Evolutionary conservation across 2,329 filamentous ascomycete species (phyloP).

Genomic region (Apiospora rasikravindrae): DNA sequence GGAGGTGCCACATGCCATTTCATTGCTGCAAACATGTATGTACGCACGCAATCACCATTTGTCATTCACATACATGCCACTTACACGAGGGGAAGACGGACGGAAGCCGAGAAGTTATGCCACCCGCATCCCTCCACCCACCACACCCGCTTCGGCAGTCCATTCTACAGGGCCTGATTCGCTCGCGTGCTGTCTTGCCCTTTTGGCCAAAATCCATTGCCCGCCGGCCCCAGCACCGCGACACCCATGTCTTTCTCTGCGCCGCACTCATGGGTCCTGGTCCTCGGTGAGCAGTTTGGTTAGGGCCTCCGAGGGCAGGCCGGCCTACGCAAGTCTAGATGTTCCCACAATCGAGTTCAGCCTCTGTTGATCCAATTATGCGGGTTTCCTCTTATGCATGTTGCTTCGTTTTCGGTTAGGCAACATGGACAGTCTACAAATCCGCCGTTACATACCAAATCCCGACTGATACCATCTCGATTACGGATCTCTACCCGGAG

Average conservation of each 20-base stretch:
- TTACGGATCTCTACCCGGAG: neutral
- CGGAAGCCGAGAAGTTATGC: neutral
- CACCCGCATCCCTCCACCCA: too few relatives aligned
- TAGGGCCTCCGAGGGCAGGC: neutral
- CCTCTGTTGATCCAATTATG: neutral
- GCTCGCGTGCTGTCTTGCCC: slow-evolving; percentile 1
- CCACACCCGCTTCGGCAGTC: neutral
- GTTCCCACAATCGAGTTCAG: neutral
- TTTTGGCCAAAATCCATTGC: neutral
- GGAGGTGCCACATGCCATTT: neutral
- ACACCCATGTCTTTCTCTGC: neutral
- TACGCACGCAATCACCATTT: neutral
- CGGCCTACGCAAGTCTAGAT: neutral
- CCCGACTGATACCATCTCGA: neutral
- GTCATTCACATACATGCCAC: neutral
- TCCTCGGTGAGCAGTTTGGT: slow-evolving; percentile 5
- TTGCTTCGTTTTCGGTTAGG: neutral
- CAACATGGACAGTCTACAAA: neutral
- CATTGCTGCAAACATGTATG: neutral
- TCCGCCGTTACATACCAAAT: neutral
- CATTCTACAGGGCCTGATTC: neutral
- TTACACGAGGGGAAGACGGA: too few relatives aligned
- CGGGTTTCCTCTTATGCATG: neutral
- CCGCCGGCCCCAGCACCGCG: too few relatives aligned
- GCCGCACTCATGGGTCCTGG: neutral